Percentiles rank a stretch among this genome's conserved stretches.
Conservation (phyloP, 768 basidiomycete genomes). For the Tephrocybe sp. region DNA sequence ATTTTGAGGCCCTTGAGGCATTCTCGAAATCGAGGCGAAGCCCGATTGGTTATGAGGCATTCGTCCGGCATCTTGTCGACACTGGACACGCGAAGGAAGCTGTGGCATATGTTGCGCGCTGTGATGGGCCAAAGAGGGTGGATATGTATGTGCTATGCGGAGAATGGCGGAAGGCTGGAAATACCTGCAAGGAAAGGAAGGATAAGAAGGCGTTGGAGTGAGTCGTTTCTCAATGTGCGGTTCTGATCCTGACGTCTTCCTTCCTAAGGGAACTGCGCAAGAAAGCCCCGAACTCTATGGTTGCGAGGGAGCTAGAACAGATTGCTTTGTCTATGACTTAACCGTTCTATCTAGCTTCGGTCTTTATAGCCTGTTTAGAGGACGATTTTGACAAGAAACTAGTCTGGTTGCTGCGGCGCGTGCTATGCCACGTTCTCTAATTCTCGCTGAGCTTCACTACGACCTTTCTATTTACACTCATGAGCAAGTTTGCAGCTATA, state of each 20-base stretch:
- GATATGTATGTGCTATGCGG: constrained; percentile 90
- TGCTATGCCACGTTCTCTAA: no score
- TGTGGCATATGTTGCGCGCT: constrained; percentile 71
- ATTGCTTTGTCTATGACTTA: constrained; percentile 66
- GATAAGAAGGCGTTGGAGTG: constrained; percentile 86
- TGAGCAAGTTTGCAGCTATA: no score
- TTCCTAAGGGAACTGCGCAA: constrained; percentile 60
- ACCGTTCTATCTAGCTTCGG: neutral
- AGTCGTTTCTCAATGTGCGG: constrained; percentile 27
- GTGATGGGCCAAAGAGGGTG: constrained; percentile 78
- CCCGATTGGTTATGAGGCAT: constrained; percentile 94
- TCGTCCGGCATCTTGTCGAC: constrained; percentile 75
- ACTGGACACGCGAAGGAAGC: constrained; percentile 79
- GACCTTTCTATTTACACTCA: no score
- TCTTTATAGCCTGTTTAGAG: no score
- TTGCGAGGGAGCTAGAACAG: constrained; percentile 74
- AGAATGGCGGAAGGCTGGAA: constrained; percentile 86
- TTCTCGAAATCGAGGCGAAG: constrained; percentile 87
- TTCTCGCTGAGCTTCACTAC: no score
- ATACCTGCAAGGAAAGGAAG: constrained; percentile 85
- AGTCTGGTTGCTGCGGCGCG: no score
- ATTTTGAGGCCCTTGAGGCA: constrained; percentile 83
- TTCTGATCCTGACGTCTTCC: neutral
- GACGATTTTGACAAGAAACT: no score
- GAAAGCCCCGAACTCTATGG: constrained; percentile 77